phyloP scores from a whole-genome alignment of 345 rosid genomes.

The Aegle marmelos region DNA sequence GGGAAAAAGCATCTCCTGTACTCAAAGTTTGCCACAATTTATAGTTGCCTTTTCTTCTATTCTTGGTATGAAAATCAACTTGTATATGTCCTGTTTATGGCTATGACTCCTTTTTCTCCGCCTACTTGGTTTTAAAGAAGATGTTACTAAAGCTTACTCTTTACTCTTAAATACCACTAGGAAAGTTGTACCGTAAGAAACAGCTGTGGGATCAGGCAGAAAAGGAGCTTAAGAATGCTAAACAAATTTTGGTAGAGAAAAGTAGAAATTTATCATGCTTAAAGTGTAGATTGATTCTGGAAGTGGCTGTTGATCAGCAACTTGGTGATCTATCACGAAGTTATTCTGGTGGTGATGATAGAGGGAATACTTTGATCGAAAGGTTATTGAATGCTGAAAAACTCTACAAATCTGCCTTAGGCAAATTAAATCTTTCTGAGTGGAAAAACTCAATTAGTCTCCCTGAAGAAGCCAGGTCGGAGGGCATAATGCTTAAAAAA shows the following conservation, averaged over 20 bases:
- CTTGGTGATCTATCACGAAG: slow-evolving; percentile 67
- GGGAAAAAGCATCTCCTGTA: slow-evolving; percentile 75
- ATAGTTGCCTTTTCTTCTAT: slow-evolving; percentile 65
- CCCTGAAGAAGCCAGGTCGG: slow-evolving; percentile 31
- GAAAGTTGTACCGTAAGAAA: slow-evolving; percentile 67
- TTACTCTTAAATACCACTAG: slow-evolving; percentile 31
- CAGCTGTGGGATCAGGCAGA: slow-evolving; percentile 57
- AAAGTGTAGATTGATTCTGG: slow-evolving; percentile 65
- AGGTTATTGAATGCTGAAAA: slow-evolving; percentile 55
- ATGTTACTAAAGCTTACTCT: slow-evolving; percentile 2
- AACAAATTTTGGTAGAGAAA: slow-evolving; percentile 39
- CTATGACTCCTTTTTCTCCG: not conserved
- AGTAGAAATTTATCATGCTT: slow-evolving; percentile 41
- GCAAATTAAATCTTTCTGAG: slow-evolving; percentile 49
- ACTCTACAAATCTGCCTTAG: slow-evolving; percentile 56
- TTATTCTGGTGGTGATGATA: slow-evolving; percentile 23
- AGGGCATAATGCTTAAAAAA: slow-evolving; percentile 17
- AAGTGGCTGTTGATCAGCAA: slow-evolving; percentile 58
- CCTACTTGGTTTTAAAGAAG: slow-evolving; percentile 15
- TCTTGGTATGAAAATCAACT: slow-evolving; percentile 48
- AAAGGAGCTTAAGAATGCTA: slow-evolving; percentile 65
- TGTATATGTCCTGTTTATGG: not conserved
- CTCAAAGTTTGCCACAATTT: slow-evolving; percentile 56
- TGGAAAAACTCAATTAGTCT: slow-evolving; percentile 53
- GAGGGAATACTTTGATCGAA: slow-evolving; percentile 28